These are phyloP conservation scores for Somion occarium DNA, from an alignment of 1,284 basidiomycete genomes.

Conservation along the genomic window DNA sequence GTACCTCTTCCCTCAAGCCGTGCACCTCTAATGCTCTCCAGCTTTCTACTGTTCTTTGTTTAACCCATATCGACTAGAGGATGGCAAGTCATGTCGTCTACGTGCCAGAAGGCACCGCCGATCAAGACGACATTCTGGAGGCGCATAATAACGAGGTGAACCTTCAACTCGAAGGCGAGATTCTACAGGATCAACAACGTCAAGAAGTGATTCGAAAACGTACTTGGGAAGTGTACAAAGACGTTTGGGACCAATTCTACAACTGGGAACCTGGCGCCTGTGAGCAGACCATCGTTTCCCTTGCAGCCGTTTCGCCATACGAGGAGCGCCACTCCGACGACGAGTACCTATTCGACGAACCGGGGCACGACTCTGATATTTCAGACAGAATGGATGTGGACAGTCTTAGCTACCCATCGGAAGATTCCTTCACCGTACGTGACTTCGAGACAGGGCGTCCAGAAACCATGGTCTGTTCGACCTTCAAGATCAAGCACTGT, in stretches of 20 bases:
- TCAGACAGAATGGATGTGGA: not conserved
- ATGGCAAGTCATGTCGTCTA: too few species aligned
- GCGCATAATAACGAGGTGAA: not conserved
- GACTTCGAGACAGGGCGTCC: not conserved
- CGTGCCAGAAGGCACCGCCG: not conserved
- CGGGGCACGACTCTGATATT: not conserved
- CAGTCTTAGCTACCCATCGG: not conserved
- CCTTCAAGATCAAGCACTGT: not conserved
- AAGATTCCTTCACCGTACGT: not conserved
- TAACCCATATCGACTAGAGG: not conserved
- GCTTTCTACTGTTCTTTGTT: not conserved
- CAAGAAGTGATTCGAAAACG: not conserved
- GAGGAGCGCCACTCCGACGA: not conserved
- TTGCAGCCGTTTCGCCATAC: not conserved
- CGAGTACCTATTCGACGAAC: not conserved
- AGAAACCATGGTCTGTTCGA: not conserved
- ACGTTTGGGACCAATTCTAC: constrained; percentile 5
- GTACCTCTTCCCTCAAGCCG: not conserved
- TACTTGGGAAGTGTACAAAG: not conserved
- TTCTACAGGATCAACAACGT: not conserved
- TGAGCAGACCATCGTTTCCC: not conserved
- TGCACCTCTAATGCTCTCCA: not conserved
- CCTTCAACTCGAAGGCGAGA: not conserved
- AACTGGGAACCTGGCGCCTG: constrained; percentile 1
- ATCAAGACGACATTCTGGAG: not conserved